phyloP scores from a whole-genome alignment of 495 filamentous ascomycete species.

The Hypoxylon fragiforme region DNA sequence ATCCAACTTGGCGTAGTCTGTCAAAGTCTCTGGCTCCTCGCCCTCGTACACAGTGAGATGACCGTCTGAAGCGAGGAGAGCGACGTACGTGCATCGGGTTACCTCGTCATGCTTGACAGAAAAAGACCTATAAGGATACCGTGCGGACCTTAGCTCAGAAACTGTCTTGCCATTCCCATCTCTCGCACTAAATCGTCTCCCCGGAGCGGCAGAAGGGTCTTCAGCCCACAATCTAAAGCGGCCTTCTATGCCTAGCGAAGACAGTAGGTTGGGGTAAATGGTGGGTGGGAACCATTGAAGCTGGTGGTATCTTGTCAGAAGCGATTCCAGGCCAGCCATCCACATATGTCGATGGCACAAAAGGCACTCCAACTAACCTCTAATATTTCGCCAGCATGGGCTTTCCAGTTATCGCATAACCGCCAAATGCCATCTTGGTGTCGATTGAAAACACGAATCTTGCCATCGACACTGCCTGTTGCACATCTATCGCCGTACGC shows the following conservation, averaged over 20 bases:
- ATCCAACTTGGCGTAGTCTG: conserved; percentile 74
- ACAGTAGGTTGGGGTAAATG: conserved; percentile 59
- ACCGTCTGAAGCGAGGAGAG: conserved; percentile 79
- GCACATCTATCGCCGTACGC: conserved; percentile 87
- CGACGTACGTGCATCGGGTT: conserved; percentile 73
- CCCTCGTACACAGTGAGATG: conserved; percentile 82
- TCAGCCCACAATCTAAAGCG: conserved; percentile 89
- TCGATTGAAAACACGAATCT: conserved; percentile 86
- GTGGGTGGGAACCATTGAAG: conserved; percentile 73
- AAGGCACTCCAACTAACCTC: conserved; percentile 73
- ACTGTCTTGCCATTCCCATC: conserved; percentile 42
- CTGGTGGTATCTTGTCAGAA: conserved; percentile 43
- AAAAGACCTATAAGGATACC: conserved; percentile 66
- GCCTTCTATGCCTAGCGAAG: conserved; percentile 79
- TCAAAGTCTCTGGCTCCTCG: conserved; percentile 77
- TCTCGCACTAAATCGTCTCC: conserved; percentile 70
- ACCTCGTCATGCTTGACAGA: conserved; percentile 75
- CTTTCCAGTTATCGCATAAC: conserved; percentile 83
- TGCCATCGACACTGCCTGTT: conserved; percentile 88
- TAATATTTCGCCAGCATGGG: conserved; percentile 87
- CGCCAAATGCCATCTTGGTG: conserved; percentile 77
- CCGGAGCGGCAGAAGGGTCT: conserved; percentile 73
- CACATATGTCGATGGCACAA: background rate
- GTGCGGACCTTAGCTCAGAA: conserved; percentile 48
- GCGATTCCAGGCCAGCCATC: background rate